Percentiles rank a stretch among this genome's conserved stretches.
phyloP scores from a whole-genome alignment of 257 asterid species.

The Solanum paucissectum region DNA sequence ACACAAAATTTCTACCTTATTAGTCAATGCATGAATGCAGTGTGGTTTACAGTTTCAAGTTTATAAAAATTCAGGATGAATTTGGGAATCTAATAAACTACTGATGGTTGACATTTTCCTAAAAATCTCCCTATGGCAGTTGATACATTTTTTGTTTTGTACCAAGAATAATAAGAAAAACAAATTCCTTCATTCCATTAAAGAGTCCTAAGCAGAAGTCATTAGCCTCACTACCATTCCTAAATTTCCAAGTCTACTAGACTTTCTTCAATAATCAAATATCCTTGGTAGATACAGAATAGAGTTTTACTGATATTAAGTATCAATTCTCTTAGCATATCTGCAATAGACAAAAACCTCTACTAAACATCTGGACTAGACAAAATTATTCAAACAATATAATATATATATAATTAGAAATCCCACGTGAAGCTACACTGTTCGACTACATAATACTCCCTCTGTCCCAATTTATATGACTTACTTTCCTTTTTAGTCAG shows the following conservation, averaged over 20 bases:
- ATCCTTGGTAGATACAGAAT: background rate
- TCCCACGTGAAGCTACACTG: background rate
- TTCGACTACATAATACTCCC: background rate
- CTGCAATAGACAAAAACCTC: background rate
- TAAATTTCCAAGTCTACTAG: background rate
- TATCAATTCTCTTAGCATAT: background rate
- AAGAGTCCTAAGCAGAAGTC: background rate
- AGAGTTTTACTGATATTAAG: background rate
- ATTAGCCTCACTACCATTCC: background rate
- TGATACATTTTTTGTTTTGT: background rate
- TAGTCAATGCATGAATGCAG: background rate
- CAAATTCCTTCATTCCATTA: background rate
- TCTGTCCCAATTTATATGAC: too few relatives aligned
- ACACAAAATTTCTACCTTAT: background rate
- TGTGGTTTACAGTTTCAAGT: background rate
- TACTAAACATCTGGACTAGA: background rate
- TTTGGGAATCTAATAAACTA: background rate
- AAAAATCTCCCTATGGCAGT: background rate
- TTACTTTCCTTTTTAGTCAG: too few relatives aligned
- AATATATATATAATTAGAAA: background rate
- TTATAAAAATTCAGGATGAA: background rate
- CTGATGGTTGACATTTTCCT: background rate
- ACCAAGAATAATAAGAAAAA: background rate
- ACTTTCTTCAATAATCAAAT: background rate
- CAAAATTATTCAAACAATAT: background rate